Percentiles rank a stretch among this genome's conserved stretches.
Conservation (phyloP, 352 stramenopile genomes). For the Pythium phragmiticola region DNA sequence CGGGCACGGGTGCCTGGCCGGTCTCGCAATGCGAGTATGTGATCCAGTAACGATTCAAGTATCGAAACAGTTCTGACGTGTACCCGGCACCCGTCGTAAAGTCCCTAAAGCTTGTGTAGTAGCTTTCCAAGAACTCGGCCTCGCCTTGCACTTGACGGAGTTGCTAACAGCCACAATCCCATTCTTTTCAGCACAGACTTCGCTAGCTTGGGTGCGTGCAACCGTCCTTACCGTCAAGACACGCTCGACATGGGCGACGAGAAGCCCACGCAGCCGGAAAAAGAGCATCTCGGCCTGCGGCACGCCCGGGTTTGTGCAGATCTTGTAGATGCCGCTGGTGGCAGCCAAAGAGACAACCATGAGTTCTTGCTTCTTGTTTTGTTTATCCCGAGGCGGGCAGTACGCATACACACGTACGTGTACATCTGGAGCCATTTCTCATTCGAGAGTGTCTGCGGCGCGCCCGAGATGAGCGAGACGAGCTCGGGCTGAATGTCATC, state of each 20-base stretch:
- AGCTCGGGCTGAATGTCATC: constrained; percentile 79
- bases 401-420: constrained; percentile 47
- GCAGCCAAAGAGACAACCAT: background rate
- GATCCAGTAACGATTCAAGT: constrained; percentile 89
- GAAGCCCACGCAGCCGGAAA: constrained; percentile 66
- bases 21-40: constrained; percentile 85
- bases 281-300: constrained; percentile 84
- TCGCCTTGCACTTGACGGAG: constrained; percentile 61
- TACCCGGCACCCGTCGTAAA: constrained; percentile 76
- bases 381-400: background rate
- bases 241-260: constrained; percentile 66
- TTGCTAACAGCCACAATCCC: constrained; percentile 27
- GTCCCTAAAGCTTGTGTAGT: constrained; percentile 66
- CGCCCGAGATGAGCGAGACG: constrained; percentile 67
- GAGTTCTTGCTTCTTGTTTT: too few relatives aligned
- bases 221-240: constrained; percentile 41
- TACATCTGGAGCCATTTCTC: constrained; percentile 88
- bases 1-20: constrained; percentile 76
- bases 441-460: constrained; percentile 65
- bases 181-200: background rate
- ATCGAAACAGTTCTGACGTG: constrained; percentile 83
- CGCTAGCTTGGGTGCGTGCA: background rate
- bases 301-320: constrained; percentile 80
- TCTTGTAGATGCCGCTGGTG: constrained; percentile 81
- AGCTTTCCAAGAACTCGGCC: constrained; percentile 61